phyloP scores from a whole-genome alignment of 169 alveolate genomes.

The Plasmodium knowlesi region DNA sequence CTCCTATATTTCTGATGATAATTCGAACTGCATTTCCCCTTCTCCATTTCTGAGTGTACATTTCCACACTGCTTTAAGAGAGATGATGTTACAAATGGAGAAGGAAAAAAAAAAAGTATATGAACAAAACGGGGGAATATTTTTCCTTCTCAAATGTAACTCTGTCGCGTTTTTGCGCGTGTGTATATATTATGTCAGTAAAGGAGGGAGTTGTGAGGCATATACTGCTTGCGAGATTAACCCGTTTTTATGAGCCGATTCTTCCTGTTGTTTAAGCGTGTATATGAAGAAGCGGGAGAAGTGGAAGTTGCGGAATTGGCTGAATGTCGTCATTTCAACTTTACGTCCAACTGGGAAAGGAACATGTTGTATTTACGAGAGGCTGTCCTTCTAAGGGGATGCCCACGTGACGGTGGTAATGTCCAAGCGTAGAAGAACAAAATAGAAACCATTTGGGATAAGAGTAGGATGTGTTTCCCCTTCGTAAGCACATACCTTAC shows the following conservation, averaged over 20 bases:
- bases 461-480: neutral
- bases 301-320: neutral
- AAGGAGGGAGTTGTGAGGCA: neutral
- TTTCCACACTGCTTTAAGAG: neutral
- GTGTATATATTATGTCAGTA: neutral
- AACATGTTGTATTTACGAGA: neutral
- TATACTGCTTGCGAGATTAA: neutral
- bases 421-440: neutral
- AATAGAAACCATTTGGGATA: neutral
- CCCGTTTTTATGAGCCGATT: neutral
- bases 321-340: neutral
- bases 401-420: neutral
- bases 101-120: neutral
- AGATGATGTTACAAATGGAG: neutral
- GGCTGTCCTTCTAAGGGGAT: neutral
- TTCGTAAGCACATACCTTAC: neutral
- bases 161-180: neutral
- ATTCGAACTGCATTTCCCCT: neutral
- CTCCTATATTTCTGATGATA: neutral
- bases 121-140: neutral
- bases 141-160: neutral
- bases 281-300: neutral
- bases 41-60: neutral
- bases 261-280: neutral
- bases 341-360: neutral